Conservation (phyloP, 495 filamentous ascomycete species). For the Penicillium macrosclerotiorum region DNA sequence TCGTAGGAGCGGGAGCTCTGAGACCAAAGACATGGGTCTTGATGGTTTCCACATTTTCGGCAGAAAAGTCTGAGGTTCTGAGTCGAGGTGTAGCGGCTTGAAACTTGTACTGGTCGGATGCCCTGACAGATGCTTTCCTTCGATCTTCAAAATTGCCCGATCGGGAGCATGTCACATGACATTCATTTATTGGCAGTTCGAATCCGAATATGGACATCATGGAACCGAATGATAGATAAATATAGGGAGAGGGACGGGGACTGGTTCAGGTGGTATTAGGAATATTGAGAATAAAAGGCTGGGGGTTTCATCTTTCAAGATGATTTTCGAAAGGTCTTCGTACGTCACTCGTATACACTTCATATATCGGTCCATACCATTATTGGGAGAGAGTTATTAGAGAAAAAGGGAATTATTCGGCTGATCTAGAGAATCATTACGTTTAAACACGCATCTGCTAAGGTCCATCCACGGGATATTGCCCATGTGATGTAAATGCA, state of each 20-base stretch:
- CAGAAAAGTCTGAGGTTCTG: neutral
- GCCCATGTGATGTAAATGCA: conserved; percentile 1
- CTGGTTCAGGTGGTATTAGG: too few species aligned
- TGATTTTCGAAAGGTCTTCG: too few species aligned
- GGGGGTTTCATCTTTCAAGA: too few species aligned
- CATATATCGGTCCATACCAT: too few species aligned
- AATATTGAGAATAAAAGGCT: too few species aligned
- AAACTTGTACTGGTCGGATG: neutral
- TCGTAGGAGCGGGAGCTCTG: conserved; percentile 28
- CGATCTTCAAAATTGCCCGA: conserved; percentile 6
- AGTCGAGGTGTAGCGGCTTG: conserved; percentile 11
- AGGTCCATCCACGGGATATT: too few species aligned
- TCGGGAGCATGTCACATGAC: conserved; percentile 2
- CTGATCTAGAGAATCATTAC: neutral
- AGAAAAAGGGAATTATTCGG: too few species aligned
- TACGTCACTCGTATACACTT: too few species aligned
- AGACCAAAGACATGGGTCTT: conserved; percentile 10
- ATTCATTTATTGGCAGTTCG: neutral
- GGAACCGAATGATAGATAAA: too few species aligned
- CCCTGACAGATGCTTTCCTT: neutral
- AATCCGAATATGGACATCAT: too few species aligned
- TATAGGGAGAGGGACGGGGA: too few species aligned
- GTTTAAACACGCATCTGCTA: neutral
- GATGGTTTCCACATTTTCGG: conserved; percentile 36
- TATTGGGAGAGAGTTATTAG: too few species aligned